A percentile compares a stretch with the other conserved stretches of the same genome.
Conservation (phyloP, 2,329 filamentous ascomycete genomes). For the Colletotrichum acutatum region DNA sequence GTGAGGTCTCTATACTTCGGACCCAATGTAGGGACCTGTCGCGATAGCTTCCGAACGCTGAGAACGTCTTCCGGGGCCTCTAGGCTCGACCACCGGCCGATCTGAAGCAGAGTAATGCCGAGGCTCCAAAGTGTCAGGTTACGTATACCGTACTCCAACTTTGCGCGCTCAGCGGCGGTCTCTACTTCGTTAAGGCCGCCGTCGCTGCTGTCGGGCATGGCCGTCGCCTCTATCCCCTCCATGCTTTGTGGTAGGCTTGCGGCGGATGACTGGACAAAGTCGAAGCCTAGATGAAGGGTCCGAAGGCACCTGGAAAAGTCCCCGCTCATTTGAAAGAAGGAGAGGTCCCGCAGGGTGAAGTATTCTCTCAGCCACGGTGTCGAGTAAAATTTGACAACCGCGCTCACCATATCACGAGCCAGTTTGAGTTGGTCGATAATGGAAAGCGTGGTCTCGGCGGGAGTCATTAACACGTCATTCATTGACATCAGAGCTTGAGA, state of each 20-base stretch:
- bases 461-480: background rate
- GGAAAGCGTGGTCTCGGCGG: background rate
- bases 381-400: constrained; percentile 15
- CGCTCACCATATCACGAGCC: background rate
- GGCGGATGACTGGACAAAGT: background rate
- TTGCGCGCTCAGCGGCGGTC: background rate
- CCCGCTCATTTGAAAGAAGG: constrained; percentile 5
- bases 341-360: constrained; percentile 4
- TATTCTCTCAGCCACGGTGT: constrained; percentile 18
- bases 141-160: constrained; percentile 35
- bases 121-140: constrained; percentile 42
- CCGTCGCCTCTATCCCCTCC: background rate
- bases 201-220: background rate
- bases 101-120: constrained; percentile 42
- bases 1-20: constrained; percentile 39
- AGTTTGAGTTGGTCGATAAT: background rate
- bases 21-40: constrained; percentile 24
- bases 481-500: background rate
- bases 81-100: constrained; percentile 38
- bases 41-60: constrained; percentile 36
- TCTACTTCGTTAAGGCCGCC: background rate
- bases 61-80: constrained; percentile 39
- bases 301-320: background rate
- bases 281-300: constrained; percentile 16
- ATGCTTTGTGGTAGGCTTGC: background rate